Evolutionary conservation across 192 early-diverging fungal species (phyloP).

Genomic region (Entomortierella parvispora): DNA sequence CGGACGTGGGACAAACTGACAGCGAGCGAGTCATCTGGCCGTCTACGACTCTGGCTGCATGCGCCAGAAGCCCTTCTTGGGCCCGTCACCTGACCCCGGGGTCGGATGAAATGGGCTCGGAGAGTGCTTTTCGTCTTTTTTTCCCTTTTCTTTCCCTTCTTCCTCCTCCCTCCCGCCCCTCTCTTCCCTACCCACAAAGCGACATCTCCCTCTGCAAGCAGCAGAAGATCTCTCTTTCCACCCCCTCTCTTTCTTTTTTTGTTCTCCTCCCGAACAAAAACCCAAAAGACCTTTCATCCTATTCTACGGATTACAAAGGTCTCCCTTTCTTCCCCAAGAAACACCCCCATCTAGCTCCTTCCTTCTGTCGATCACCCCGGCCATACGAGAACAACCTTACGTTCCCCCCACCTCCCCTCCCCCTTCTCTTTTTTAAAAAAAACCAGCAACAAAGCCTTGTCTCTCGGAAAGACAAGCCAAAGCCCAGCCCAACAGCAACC

Average conservation of each 20-base stretch:
- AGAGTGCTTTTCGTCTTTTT: too few species aligned
- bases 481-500: neutral
- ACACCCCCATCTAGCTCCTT: neutral
- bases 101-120: too few species aligned
- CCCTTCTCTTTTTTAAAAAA: neutral
- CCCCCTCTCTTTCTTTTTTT: conserved; percentile 1
- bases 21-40: too few species aligned
- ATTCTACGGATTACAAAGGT: conserved; percentile 9
- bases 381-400: neutral
- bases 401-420: neutral
- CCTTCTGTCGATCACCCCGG: neutral
- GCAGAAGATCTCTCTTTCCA: conserved; percentile 15
- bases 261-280: neutral
- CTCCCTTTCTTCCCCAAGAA: neutral
- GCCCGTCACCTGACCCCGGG: too few species aligned
- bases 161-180: conserved; percentile 8
- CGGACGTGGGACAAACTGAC: too few species aligned
- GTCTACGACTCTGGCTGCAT: too few species aligned
- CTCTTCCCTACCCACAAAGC: neutral
- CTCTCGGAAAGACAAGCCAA: neutral
- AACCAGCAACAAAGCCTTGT: neutral
- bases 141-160: neutral
- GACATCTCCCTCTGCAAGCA: neutral
- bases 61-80: too few species aligned
- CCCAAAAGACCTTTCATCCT: conserved; percentile 4